Percentiles rank a stretch among this genome's conserved stretches.
These are phyloP conservation scores for Pseudopyricularia javanii DNA, from an alignment of 2,329 filamentous ascomycete species.

Conservation along the genomic window DNA sequence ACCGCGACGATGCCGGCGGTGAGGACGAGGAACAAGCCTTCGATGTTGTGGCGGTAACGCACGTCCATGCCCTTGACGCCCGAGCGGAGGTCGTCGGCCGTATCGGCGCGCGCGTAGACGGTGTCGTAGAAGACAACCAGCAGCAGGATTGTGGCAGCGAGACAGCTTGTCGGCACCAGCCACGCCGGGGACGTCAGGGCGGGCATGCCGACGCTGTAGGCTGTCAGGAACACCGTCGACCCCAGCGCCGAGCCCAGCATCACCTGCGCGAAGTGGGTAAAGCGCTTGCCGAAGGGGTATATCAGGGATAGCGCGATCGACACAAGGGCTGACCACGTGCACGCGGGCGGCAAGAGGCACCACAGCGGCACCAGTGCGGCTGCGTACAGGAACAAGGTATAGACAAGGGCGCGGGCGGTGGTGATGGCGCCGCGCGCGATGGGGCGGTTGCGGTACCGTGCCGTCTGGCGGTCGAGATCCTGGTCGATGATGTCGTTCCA, in stretches of 20 bases:
- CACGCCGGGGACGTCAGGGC: background rate
- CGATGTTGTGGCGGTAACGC: background rate
- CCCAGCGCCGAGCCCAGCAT: background rate
- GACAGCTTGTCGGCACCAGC: background rate
- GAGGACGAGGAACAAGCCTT: background rate
- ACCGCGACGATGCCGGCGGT: background rate
- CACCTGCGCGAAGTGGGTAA: background rate
- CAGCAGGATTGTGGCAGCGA: background rate
- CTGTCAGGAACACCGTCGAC: background rate
- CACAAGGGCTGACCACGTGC: background rate
- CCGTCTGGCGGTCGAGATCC: conserved; percentile 16
- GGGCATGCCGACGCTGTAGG: background rate
- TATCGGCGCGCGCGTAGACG: background rate
- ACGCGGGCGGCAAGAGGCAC: conserved; percentile 1
- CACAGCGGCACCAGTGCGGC: conserved; percentile 7
- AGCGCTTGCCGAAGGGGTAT: background rate
- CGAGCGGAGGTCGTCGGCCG: background rate
- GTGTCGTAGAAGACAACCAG: background rate
- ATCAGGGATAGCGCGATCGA: background rate
- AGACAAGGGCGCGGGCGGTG: conserved; percentile 14
- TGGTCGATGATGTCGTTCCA: conserved; percentile 24
- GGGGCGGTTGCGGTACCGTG: conserved; percentile 17
- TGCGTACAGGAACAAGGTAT: conserved; percentile 12
- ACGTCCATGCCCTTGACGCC: background rate
- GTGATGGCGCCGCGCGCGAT: conserved; percentile 20